Base-by-base conservation (phyloP, 129 eudicot species). In the Flaveria robusta region DNA sequence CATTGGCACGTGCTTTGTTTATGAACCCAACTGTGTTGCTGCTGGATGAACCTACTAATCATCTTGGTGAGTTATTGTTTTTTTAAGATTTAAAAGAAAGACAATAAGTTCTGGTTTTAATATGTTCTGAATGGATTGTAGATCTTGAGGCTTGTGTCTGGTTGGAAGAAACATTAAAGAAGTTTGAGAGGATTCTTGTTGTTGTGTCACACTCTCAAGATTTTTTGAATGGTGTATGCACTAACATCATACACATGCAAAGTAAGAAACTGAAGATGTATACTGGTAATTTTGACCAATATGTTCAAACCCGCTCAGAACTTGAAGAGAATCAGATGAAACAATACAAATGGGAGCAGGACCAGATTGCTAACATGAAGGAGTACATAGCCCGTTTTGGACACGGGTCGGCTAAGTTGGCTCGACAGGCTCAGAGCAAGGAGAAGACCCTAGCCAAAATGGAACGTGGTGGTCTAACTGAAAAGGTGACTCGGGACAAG, bases 171-270 rank as follows among this genome's bases (percentile, higher is more conserved):
- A 78, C 82, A 41, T 39, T 70, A 37, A 73, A 78, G 76, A 71
- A 70, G 39, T 78, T 78, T 26, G 72, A 78, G 18, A 70, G 72
- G 2, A 94, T 94, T 22, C 86, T 94, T 56, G 98, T 94, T 4
- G 98, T 94, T 2, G 91, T 94, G 45, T 94, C 98, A n/a, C 98
- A 94, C 63, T 94, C 98, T 41, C 98, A 94, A 75, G 98, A 94
- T 66, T 94, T 94, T 67, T 49, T 94, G 54, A 94, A 94, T 65
- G 98, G 98, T 39, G 96, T 94, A 13, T 94, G 98, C 82, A 94
- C 98, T 55, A 94, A 94, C 76, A 94, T 94, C 45, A 91, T 94
- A 70, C 98, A 94, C 51, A 94, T 94, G 98, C 98, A 94, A 79
- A 94, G 58, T 79, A 91, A 84, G 85, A 84, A 74, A 62, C 45